Evolutionary conservation across 164 flowering plant species (phyloP), one percentile per base, ranked within the genome.

Genomic region (Liriodendron chinense): DNA sequence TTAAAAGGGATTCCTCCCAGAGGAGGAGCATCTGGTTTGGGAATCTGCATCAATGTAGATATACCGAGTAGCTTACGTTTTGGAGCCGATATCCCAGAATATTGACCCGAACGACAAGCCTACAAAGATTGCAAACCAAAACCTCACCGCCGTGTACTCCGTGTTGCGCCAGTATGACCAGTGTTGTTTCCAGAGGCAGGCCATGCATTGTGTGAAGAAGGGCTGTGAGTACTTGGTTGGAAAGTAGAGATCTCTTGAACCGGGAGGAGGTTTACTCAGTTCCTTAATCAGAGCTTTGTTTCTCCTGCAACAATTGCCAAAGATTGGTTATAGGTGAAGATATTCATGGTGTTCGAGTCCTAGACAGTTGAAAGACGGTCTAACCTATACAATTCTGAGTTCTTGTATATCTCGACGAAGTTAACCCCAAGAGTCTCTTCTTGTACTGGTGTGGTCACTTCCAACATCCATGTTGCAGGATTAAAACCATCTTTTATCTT

Each of bases 151-250:
- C 43, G 81, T 85, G 72, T 89, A 89, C 26, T 78, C 72, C 13
- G 89, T 82, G 69, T 87, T 87, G 7, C 88, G 83, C 92, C 88
- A 87, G 72, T 87, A 87, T 22, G 89, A 82, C 79, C 73, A 43
- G 43, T 81, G 79, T 59, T 84, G 89, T 76, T 89, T 89, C 88
- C 87, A 89, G n/a, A 89, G 75, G 84, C 92, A 89, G 16, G 90
- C 90, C 22, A 72, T 22, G 80, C 86, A 89, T 49, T 89, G 92
- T 3, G 65, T 76, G 69, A 77, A 23, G 78, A 86, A 86, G 13
- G 92, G 72, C 23, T 84, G 89, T 13, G 90, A 76, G 59, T 80
- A 86, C 26, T 77, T 81, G 49, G 86, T 82, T 6, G 84, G 75
- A 75, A 86, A 87, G 79, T 78, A 68, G 12, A 89, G 83, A 34